phyloP scores from a whole-genome alignment of 2,329 filamentous ascomycete genomes.

The Pseudogymnoascus pannorum region DNA sequence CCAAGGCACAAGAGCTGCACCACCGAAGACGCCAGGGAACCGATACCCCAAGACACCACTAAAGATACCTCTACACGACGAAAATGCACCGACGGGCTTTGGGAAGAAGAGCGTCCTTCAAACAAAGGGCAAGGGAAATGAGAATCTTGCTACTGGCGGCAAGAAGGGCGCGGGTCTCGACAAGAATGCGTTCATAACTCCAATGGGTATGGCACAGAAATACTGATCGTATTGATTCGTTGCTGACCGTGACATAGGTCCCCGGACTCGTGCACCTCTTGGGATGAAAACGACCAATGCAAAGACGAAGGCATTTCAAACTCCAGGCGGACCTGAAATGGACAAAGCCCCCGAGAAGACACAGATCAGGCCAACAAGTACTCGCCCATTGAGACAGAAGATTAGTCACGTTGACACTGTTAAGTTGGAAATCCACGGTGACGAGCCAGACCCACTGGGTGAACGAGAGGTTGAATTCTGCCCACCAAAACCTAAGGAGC shows the following conservation, averaged over 20 bases:
- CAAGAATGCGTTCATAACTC: constrained; percentile 67
- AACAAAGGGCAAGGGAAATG: constrained; percentile 48
- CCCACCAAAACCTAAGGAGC: constrained; percentile 62
- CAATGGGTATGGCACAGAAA: constrained; percentile 54
- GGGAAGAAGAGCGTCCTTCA: constrained; percentile 53
- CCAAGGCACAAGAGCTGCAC: constrained; percentile 52
- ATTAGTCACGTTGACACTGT: constrained; percentile 45
- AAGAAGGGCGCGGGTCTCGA: constrained; percentile 46
- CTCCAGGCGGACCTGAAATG: constrained; percentile 54
- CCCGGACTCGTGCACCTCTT: constrained; percentile 69
- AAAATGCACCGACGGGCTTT: constrained; percentile 61
- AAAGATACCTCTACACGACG: constrained; percentile 70
- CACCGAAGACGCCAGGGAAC: constrained; percentile 71
- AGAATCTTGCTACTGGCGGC: constrained; percentile 44
- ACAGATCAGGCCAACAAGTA: constrained; percentile 49
- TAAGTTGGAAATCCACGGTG: constrained; percentile 57
- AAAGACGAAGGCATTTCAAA: constrained; percentile 64
- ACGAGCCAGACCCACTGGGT: constrained; percentile 41
- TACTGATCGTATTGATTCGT: constrained; percentile 10
- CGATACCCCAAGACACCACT: constrained; percentile 77
- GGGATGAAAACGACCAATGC: constrained; percentile 96
- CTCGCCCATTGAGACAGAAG: constrained; percentile 52
- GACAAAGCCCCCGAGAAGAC: constrained; percentile 57
- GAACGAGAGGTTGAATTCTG: constrained; percentile 85
- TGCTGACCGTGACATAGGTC: constrained; percentile 18